These are phyloP conservation scores for Oryza coarctata DNA, from an alignment of 176 grass and related monocot genomes.

Conservation along the genomic window DNA sequence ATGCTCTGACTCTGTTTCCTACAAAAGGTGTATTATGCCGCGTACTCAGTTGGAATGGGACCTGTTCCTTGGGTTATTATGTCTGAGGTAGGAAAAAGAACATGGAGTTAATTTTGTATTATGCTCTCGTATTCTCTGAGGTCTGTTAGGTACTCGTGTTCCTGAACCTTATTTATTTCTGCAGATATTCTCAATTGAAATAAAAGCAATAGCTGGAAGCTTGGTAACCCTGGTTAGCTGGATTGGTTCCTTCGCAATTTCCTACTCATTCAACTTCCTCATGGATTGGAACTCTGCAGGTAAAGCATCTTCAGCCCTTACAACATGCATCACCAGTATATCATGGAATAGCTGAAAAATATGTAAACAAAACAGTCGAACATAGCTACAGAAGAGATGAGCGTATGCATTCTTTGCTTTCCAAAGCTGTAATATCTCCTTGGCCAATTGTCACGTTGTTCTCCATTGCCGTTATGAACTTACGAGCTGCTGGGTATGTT, in stretches of 20 bases:
- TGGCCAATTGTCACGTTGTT: background rate
- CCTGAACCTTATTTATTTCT: background rate
- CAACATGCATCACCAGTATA: background rate
- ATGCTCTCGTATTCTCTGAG: background rate
- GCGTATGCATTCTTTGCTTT: background rate
- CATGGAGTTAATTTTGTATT: background rate
- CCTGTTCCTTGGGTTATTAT: constrained; percentile 86
- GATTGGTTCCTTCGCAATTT: constrained; percentile 61
- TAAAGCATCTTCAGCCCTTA: constrained; percentile 12
- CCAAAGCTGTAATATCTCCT: background rate
- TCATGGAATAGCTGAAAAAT: too few relatives aligned
- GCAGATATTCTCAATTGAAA: constrained; percentile 84
- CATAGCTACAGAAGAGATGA: background rate
- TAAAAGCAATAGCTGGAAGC: constrained; percentile 79
- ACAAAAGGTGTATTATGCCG: constrained; percentile 61
- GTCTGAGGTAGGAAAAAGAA: constrained; percentile 62
- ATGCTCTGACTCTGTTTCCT: constrained; percentile 14
- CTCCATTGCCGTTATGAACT: too few relatives aligned
- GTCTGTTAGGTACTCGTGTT: background rate
- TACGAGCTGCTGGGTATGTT: background rate
- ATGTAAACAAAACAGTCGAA: background rate
- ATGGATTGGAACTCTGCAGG: constrained; percentile 81
- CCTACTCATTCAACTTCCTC: constrained; percentile 71
- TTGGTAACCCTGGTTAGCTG: constrained; percentile 71
- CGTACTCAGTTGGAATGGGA: constrained; percentile 80